Evolutionary conservation across 2,329 filamentous ascomycete genomes (phyloP), one percentile per base, ranked within the genome.

Genomic region (Claviceps purpurea): DNA sequence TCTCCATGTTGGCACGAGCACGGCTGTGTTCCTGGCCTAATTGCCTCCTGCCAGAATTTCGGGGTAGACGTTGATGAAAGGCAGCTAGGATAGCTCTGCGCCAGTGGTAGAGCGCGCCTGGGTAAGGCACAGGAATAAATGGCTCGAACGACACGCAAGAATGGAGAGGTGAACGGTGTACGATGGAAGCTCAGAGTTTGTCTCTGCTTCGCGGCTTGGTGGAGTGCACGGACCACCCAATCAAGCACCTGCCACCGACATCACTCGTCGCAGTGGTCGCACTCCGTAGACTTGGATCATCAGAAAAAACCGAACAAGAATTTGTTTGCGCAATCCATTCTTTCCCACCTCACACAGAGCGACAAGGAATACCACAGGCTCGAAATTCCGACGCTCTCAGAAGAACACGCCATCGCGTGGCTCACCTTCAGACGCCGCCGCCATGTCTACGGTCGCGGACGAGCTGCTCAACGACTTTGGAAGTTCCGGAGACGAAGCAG

Each of bases 371-470:
- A 13, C 5, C 7, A 24, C 41, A 16, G 11, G 11, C 41, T 20
- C 16, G 5, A 1, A 7, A 5, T 13, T 4, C 3, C 10, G 30
- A 34, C 3, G 3, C 10, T 34, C 10, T 3, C 10, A 34, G 30
- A 7, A 26, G 6, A 34, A 34, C 10, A 1, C 30, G 10, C 10
- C 10, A 11, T 34, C 10, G 50, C 24, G 39, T n/a, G 39, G 16
- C 18, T 47, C 54, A 54, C 5, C 3, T 50, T 10, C 8, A 16
- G 14, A 18, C 47, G 45, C 53, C 57, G 52, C 53, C 62, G 68
- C 56, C 50, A 94, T 96, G 89, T 89, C 91, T 66, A 94, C 89
- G 45, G 78, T 94, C 57, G 91, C 88, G 56, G 90, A 97, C 63
- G 91, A 97, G 66, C 79, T 98, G 11, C 76, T 97, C 60, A 87